phyloP scores from a whole-genome alignment of 164 flowering plant genomes.

The Akebia trifoliata region DNA sequence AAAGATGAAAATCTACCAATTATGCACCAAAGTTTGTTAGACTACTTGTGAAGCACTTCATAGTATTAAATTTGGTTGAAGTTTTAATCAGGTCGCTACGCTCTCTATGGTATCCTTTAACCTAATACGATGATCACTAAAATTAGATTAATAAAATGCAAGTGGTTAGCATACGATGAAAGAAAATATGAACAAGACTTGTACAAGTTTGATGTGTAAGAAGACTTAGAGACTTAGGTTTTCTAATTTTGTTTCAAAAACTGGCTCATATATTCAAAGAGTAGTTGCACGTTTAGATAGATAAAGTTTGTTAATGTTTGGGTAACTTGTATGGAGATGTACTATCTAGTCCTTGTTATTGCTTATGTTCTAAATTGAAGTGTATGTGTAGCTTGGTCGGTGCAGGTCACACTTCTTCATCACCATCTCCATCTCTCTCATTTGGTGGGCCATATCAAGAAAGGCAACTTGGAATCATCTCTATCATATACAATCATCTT shows the following conservation, averaged over 20 bases:
- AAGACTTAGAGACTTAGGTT: not conserved
- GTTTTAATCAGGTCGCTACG: constrained; percentile 5
- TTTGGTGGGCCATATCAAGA: too few species aligned
- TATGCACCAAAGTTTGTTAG: constrained; percentile 10
- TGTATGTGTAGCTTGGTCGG: too few species aligned
- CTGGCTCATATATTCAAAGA: constrained; percentile 5
- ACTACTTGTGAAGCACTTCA: constrained; percentile 20
- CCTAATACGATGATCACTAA: not conserved
- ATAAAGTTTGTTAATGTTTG: constrained; percentile 3
- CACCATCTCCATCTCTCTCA: too few species aligned
- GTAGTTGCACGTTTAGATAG: constrained; percentile 9
- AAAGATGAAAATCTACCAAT: not conserved
- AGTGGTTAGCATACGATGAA: constrained; percentile 1
- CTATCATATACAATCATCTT: too few species aligned
- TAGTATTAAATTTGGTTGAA: not conserved
- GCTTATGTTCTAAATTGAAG: too few species aligned
- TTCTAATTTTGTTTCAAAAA: constrained; percentile 3
- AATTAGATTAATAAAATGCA: constrained; percentile 2
- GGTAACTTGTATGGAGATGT: not conserved
- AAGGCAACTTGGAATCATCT: too few species aligned
- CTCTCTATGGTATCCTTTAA: not conserved
- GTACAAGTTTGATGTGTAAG: constrained; percentile 2
- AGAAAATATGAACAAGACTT: not conserved
- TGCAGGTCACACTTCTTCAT: too few species aligned
- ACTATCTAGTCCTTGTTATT: too few species aligned